phyloP scores from a whole-genome alignment of 1,284 basidiomycete species.

The Porphyrellus sp. region DNA sequence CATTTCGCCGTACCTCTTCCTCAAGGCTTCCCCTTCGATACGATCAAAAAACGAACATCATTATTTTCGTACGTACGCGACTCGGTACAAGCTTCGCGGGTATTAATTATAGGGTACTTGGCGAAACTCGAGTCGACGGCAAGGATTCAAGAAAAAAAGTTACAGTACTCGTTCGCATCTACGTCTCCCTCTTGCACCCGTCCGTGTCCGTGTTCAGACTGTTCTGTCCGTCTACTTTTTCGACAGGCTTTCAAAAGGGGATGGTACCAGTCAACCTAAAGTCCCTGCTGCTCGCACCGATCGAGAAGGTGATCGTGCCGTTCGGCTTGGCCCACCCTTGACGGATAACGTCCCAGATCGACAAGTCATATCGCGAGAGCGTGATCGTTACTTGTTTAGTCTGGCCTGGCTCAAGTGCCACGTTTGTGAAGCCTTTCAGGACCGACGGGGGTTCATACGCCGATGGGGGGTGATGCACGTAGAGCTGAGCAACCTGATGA shows the following conservation, averaged over 20 bases:
- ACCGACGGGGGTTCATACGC: conserved; percentile 59
- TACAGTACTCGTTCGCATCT: no score
- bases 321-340: conserved; percentile 48
- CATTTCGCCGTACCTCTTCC: no score
- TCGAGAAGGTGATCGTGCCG: conserved; percentile 43
- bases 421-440: conserved; percentile 64
- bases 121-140: not conserved
- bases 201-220: not conserved
- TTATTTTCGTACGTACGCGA: not conserved
- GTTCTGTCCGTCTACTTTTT: not conserved
- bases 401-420: conserved; percentile 48
- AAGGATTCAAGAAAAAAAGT: not conserved
- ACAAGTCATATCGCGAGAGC: conserved; percentile 64
- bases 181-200: not conserved
- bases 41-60: not conserved
- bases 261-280: conserved; percentile 41
- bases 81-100: not conserved
- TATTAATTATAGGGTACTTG: not conserved
- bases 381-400: conserved; percentile 47
- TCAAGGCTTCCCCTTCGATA: not conserved
- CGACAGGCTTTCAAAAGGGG: conserved; percentile 22
- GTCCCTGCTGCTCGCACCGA: conserved; percentile 56
- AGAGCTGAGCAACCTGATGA: conserved; percentile 59
- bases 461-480: conserved; percentile 55
- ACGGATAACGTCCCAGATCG: conserved; percentile 53